These are phyloP conservation scores for Claviceps humidiphila DNA, from an alignment of 2,329 filamentous ascomycete genomes.

Conservation along the genomic window DNA sequence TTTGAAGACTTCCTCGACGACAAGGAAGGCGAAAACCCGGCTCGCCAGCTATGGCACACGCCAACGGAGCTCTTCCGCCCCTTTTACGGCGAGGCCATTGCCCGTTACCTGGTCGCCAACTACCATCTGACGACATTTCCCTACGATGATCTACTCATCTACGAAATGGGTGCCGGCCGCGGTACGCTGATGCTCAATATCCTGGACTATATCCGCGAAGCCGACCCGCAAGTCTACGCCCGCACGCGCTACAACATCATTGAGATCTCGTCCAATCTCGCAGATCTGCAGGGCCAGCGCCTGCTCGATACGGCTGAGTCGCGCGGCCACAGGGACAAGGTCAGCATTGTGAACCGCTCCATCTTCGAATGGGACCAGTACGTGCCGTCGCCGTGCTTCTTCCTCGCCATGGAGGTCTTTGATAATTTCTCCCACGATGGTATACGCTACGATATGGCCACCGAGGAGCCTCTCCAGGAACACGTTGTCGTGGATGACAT, in stretches of 20 bases:
- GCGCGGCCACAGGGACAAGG: constrained; percentile 67
- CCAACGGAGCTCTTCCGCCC: constrained; percentile 94
- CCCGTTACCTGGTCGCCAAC: constrained; percentile 89
- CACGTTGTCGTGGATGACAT: constrained; percentile 71
- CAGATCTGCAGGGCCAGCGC: constrained; percentile 60
- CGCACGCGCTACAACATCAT: constrained; percentile 92
- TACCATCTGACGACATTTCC: constrained; percentile 91
- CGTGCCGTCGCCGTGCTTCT: constrained; percentile 90
- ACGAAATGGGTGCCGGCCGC: constrained; percentile 96
- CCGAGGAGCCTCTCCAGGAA: constrained; percentile 74
- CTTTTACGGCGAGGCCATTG: constrained; percentile 93
- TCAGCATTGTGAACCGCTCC: constrained; percentile 88
- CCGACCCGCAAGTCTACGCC: constrained; percentile 83
- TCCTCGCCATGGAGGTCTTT: constrained; percentile 94
- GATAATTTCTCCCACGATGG: constrained; percentile 97
- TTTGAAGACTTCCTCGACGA: constrained; percentile 84
- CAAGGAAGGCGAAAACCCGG: constrained; percentile 48
- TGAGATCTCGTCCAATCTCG: constrained; percentile 78
- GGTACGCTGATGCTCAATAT: constrained; percentile 98
- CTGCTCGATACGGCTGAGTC: constrained; percentile 52
- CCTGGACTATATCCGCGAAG: constrained; percentile 83
- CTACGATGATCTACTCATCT: constrained; percentile 93
- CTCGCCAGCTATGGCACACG: constrained; percentile 93
- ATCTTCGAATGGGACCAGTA: constrained; percentile 88
- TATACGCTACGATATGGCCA: constrained; percentile 75